Evolutionary conservation across 1,284 basidiomycete genomes (phyloP), one percentile per base, ranked within the genome.

Genomic region (Agroathelia rolfsii): DNA sequence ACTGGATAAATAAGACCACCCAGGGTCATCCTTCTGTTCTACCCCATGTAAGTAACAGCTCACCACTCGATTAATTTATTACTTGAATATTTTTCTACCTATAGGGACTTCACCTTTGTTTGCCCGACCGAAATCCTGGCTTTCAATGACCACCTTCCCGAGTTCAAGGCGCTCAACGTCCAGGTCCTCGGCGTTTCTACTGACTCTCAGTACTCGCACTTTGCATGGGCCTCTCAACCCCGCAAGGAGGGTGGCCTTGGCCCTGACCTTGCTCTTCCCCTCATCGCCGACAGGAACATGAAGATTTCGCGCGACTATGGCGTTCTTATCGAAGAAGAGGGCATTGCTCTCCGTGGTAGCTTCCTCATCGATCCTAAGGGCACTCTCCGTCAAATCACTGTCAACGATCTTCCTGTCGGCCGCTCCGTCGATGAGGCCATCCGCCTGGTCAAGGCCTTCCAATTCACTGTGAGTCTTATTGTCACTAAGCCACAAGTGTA

Each of bases 101-200:
- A 27, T 42, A 79, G 76, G 62, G 78, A 83, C 50, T 79, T 80
- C 56, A 85, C 80, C 30, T 86, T 90, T 49, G 87, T 92, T 47
- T 90, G 88, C 64, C 88, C 88, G 21, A 90, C 88, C 42, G 88
- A 93, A 59, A 90, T 93, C 52, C 73, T 92, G 28, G 88, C 88
- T 1, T 93, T 90, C 71, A 89, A 92, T 56, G 80, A 85, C 44
- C 79, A 84, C 5, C 71, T 92, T 29, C 52, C 71, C 28, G 64
- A 72, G 45, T 89, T 93, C 66, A 63, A 72, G 35, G 69, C 68
- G 37, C 62, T 90, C 45, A 73, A 78, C 56, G 78, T 84, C 27
- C 65, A 66, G 34, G 78, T 93, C 32, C 71, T 92, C 40, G 79
- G 81, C 81, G 62, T 78, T 46, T 92, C 88, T 16, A 90, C 86